Evolutionary conservation across 2,329 filamentous ascomycete species (phyloP).

Genomic region (Cadophora malorum): DNA sequence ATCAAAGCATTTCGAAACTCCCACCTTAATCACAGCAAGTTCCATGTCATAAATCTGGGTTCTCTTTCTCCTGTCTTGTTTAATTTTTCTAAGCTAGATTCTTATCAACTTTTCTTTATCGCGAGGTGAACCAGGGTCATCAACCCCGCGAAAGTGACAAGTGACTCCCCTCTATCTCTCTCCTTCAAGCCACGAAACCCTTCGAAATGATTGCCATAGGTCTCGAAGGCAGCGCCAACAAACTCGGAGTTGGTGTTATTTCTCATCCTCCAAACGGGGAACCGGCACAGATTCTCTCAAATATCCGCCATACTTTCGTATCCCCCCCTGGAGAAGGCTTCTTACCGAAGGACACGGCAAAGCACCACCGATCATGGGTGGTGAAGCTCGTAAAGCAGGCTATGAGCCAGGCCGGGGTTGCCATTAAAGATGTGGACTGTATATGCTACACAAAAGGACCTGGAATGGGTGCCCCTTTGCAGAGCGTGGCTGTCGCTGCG

Average conservation of each 20-base stretch:
- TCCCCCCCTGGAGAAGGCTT: constrained; percentile 94
- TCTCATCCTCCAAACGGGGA: constrained; percentile 65
- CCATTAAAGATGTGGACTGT: constrained; percentile 76
- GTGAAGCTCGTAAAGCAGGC: constrained; percentile 81
- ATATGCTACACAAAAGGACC: constrained; percentile 96
- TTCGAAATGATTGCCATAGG: constrained; percentile 69
- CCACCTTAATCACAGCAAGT: background rate
- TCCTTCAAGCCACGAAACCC: background rate
- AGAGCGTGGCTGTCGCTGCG: constrained; percentile 84
- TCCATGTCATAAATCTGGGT: background rate
- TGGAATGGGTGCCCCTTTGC: constrained; percentile 93
- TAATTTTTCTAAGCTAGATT: background rate
- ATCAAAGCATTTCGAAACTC: no score
- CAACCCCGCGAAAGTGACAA: background rate
- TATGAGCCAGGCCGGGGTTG: constrained; percentile 70
- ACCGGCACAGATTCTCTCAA: constrained; percentile 78
- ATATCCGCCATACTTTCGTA: constrained; percentile 91
- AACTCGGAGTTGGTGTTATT: constrained; percentile 93
- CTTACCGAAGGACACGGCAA: constrained; percentile 93
- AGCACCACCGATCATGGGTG: constrained; percentile 88
- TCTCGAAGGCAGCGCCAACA: constrained; percentile 95
- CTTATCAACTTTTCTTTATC: background rate
- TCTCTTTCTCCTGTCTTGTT: background rate
- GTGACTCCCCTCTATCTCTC: background rate
- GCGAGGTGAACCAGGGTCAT: background rate